Evolutionary conservation across 2,329 filamentous ascomycete species (phyloP).

Genomic region (Fusarium oligoseptatum): DNA sequence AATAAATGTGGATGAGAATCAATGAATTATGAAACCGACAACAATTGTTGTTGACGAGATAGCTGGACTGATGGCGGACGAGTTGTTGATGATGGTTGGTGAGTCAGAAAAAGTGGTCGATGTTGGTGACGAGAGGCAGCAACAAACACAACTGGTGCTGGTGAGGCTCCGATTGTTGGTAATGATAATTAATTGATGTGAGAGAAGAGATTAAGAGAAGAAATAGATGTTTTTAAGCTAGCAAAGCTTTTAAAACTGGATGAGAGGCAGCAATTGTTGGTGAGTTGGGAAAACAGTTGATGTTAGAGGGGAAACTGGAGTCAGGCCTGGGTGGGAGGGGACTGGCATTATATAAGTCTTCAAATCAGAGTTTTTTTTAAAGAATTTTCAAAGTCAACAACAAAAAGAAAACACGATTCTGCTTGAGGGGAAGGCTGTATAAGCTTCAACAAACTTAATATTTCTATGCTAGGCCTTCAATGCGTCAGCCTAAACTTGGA

Average conservation of each 20-base stretch:
- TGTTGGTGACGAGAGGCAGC: not conserved
- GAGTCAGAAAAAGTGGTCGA: not conserved
- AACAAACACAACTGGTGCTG: not conserved
- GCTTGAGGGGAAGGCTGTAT: not conserved
- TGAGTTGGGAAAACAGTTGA: not conserved
- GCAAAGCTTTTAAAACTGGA: not conserved
- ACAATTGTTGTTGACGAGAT: not conserved
- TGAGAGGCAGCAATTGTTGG: not conserved
- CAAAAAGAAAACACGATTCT: not conserved
- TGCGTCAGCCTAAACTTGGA: not conserved
- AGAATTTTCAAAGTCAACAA: not conserved
- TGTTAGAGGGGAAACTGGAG: not conserved
- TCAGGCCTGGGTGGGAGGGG: not conserved
- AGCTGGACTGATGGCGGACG: not conserved
- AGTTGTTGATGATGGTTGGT: not conserved
- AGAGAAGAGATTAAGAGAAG: not conserved
- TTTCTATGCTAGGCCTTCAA: not conserved
- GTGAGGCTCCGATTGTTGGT: not conserved
- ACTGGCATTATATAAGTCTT: not conserved
- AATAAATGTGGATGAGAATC: not conserved
- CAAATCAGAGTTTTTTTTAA: not conserved
- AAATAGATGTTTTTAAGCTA: not conserved
- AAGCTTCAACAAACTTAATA: not conserved
- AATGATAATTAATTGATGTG: not conserved
- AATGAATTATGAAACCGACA: not conserved